Conservation (phyloP, 2,329 filamentous ascomycete species). For the Stemphylium beticola region DNA sequence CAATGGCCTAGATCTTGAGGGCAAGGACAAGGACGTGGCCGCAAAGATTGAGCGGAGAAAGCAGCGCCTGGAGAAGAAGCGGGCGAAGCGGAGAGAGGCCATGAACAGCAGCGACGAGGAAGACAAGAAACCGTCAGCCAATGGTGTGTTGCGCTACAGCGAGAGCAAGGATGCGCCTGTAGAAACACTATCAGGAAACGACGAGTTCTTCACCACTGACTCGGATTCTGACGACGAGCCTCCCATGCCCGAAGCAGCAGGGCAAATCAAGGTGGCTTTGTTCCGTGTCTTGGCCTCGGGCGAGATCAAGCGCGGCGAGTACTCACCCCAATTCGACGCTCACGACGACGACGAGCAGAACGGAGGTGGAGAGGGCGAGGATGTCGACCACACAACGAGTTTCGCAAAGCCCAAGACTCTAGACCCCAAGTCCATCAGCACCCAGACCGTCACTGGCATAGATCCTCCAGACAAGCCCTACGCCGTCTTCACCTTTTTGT, state of each 20-base stretch:
- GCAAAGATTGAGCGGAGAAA: constrained; percentile 73
- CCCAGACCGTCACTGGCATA: constrained; percentile 97
- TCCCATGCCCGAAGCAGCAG: constrained; percentile 85
- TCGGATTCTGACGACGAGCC: constrained; percentile 81
- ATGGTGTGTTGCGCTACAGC: constrained; percentile 78
- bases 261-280: constrained; percentile 97
- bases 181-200: constrained; percentile 74
- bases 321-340: constrained; percentile 95
- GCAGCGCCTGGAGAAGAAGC: constrained; percentile 79
- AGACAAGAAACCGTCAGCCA: constrained; percentile 45
- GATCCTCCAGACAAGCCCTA: constrained; percentile 96
- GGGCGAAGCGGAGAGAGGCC: constrained; percentile 74
- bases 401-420: constrained; percentile 96
- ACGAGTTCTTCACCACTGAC: constrained; percentile 67
- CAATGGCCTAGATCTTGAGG: constrained; percentile 93
- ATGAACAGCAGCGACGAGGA: constrained; percentile 57
- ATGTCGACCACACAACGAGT: constrained; percentile 95
- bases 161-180: constrained; percentile 76
- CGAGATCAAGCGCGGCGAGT: constrained; percentile 97
- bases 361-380: constrained; percentile 69
- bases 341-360: constrained; percentile 87
- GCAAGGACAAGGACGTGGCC: constrained; percentile 75
- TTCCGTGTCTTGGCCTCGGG: constrained; percentile 94
- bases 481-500: constrained; percentile 97
- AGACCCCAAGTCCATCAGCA: constrained; percentile 97